Evolutionary conservation across 345 rosid species (phyloP).

Genomic region (Eucalyptus erythrocorys): DNA sequence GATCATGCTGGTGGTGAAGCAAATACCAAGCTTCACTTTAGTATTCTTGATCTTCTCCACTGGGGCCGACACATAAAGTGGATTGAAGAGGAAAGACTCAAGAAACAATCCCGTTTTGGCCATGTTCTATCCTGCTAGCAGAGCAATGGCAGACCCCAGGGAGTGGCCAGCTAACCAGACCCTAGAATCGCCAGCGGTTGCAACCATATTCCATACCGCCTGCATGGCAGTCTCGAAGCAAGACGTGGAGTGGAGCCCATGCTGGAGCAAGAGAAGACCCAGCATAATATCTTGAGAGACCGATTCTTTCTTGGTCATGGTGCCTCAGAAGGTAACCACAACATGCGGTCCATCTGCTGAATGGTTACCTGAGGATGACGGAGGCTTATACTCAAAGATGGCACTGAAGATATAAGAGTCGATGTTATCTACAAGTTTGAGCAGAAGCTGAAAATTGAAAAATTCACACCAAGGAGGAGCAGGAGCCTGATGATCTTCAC

Average conservation of each 20-base stretch:
- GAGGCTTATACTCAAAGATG: conserved; percentile 52
- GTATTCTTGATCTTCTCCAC: conserved; percentile 56
- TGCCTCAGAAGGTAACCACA: conserved; percentile 76
- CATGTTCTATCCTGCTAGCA: conserved; percentile 65
- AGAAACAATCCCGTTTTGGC: conserved; percentile 46
- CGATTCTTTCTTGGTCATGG: conserved; percentile 56
- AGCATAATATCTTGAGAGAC: conserved; percentile 53
- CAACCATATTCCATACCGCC: conserved; percentile 59
- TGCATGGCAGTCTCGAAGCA: conserved; percentile 67
- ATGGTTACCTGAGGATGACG: conserved; percentile 6
- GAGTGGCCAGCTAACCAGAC: conserved; percentile 95
- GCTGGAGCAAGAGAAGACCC: conserved; percentile 46
- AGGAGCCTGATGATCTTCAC: conserved; percentile 43
- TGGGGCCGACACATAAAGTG: conserved; percentile 70
- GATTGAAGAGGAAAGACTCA: conserved; percentile 66
- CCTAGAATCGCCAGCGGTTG: conserved; percentile 43
- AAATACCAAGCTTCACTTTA: conserved; percentile 53
- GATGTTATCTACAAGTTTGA: conserved; percentile 48
- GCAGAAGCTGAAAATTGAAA: conserved; percentile 47
- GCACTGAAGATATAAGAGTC: conserved; percentile 79
- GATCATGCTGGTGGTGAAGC: conserved; percentile 59
- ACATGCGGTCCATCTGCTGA: conserved; percentile 31
- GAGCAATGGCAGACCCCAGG: conserved; percentile 75
- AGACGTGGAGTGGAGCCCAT: conserved; percentile 59
- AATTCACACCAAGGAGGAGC: conserved; percentile 86